Conservation (phyloP, 331 rosid genomes). For the Telfairia occidentalis region DNA sequence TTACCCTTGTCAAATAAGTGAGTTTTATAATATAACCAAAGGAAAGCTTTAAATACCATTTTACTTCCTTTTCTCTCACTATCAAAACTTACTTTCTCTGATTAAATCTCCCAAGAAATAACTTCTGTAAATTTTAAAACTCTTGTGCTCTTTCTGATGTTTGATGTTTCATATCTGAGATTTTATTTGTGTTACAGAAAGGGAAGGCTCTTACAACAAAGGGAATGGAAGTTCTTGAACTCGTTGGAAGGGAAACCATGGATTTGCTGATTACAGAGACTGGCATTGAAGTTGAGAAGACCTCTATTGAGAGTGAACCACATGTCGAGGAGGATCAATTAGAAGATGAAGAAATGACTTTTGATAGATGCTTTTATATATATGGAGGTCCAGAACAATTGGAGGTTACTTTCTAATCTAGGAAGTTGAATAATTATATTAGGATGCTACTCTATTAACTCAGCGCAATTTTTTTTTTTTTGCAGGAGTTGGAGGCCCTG, state of each 20-base stretch:
- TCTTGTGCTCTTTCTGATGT: not conserved
- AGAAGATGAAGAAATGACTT: constrained; percentile 68
- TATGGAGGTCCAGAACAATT: constrained; percentile 98
- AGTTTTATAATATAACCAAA: not conserved
- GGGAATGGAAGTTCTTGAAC: constrained; percentile 97
- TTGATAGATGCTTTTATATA: constrained; percentile 94
- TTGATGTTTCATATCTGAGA: constrained; percentile 13
- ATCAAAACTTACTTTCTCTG: not conserved
- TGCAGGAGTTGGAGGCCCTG: constrained; percentile 85
- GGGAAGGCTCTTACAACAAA: constrained; percentile 90
- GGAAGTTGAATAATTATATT: constrained; percentile 5
- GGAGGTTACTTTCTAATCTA: constrained; percentile 50
- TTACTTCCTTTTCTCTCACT: not conserved
- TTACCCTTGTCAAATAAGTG: not conserved
- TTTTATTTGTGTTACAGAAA: constrained; percentile 37
- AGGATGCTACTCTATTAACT: constrained; percentile 1
- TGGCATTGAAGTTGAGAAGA: constrained; percentile 79
- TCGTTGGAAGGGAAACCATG: constrained; percentile 89
- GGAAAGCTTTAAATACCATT: not conserved
- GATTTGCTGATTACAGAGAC: constrained; percentile 84
- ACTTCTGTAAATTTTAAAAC: not conserved
- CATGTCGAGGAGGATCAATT: constrained; percentile 51
- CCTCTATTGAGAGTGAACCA: constrained; percentile 28
- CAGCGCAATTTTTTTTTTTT: constrained; percentile 9
- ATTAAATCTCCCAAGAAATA: not conserved